These are phyloP conservation scores for Amniculicola lignicola DNA, from an alignment of 495 filamentous ascomycete species.

Conservation along the genomic window DNA sequence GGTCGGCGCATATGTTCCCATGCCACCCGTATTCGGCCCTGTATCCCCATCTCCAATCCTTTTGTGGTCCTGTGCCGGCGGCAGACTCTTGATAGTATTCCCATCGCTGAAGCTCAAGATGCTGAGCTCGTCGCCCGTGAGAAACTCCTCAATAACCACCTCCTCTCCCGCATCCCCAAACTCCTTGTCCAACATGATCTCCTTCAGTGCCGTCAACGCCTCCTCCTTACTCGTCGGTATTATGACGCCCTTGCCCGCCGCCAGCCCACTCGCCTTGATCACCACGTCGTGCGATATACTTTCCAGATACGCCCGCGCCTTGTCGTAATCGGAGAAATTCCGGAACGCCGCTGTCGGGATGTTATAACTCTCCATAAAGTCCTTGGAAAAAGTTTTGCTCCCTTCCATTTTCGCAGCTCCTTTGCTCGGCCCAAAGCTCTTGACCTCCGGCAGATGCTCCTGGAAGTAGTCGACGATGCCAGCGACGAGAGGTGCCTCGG, in stretches of 20 bases:
- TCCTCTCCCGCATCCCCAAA: slow-evolving; percentile 87
- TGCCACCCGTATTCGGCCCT: slow-evolving; percentile 93
- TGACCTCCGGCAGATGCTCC: slow-evolving; percentile 55
- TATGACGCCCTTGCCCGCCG: slow-evolving; percentile 89
- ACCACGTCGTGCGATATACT: slow-evolving; percentile 71
- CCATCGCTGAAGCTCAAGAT: slow-evolving; percentile 91
- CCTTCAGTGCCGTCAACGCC: slow-evolving; percentile 72
- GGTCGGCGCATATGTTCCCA: slow-evolving; percentile 91
- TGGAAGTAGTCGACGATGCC: slow-evolving; percentile 81
- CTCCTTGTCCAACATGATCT: slow-evolving; percentile 85
- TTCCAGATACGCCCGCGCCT: slow-evolving; percentile 73
- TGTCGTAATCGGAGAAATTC: slow-evolving; percentile 80
- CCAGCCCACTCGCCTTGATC: slow-evolving; percentile 84
- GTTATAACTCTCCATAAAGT: slow-evolving; percentile 89
- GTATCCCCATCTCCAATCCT: slow-evolving; percentile 85
- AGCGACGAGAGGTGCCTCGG: slow-evolving; percentile 90
- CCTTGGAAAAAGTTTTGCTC: slow-evolving; percentile 94
- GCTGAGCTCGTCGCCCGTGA: slow-evolving; percentile 88
- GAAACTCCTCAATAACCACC: slow-evolving; percentile 93
- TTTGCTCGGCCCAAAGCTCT: slow-evolving; percentile 83
- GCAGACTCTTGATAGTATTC: slow-evolving; percentile 76
- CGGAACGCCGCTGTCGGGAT: slow-evolving; percentile 89
- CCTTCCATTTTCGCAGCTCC: slow-evolving; percentile 89
- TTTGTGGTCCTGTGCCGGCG: slow-evolving; percentile 96
- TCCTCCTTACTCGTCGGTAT: slow-evolving; percentile 78